phyloP scores from a whole-genome alignment of 2,329 filamentous ascomycete genomes.

The Fusarium anguioides region DNA sequence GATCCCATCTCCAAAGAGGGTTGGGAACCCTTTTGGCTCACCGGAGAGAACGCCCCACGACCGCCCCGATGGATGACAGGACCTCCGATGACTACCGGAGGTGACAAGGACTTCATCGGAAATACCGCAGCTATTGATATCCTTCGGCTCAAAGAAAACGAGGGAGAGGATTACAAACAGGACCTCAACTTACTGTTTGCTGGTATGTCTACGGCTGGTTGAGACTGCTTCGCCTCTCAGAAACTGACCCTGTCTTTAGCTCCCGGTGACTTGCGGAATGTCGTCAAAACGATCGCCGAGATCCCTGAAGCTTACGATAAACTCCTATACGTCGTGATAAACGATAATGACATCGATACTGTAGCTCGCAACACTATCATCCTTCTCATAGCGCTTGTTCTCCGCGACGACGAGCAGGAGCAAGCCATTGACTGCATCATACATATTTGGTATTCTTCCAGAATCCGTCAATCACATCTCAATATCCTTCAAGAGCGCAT shows the following conservation, averaged over 20 bases:
- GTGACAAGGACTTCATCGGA: constrained; percentile 11
- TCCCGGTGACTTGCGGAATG: constrained; percentile 17
- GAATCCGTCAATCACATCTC: constrained; percentile 5
- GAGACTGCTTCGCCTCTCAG: too few relatives aligned
- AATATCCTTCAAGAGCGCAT: background rate
- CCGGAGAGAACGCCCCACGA: too few relatives aligned
- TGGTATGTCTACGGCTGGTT: background rate
- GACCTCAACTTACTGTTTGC: constrained; percentile 17
- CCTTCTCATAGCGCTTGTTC: background rate
- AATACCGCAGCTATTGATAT: constrained; percentile 22
- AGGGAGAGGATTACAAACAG: background rate
- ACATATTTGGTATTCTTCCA: constrained; percentile 23
- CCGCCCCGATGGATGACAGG: too few relatives aligned
- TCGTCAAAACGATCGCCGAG: constrained; percentile 8
- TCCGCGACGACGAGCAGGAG: background rate
- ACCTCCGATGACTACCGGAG: too few relatives aligned
- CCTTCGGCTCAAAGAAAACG: constrained; percentile 12
- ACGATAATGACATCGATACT: constrained; percentile 15
- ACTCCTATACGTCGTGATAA: background rate
- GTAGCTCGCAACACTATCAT: constrained; percentile 22
- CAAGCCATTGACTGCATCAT: constrained; percentile 9
- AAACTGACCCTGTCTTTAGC: background rate
- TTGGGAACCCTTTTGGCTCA: constrained; percentile 4
- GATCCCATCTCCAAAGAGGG: background rate
- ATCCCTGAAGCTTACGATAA: background rate